Evolutionary conservation across 176 grass and related monocot species (phyloP).

Genomic region (Musa beccarii): DNA sequence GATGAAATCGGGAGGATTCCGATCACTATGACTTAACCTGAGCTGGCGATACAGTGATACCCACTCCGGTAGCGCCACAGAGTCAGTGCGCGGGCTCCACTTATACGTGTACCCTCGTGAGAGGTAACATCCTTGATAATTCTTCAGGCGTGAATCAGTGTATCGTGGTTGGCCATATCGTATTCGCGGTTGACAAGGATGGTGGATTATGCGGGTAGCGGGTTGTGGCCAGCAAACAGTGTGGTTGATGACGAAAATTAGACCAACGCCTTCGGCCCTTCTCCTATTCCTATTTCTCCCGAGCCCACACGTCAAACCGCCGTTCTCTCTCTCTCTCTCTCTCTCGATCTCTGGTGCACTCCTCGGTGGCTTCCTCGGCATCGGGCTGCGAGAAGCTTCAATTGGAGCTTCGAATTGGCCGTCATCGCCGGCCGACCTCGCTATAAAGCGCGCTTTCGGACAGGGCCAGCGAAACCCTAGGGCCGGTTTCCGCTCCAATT

Average conservation of each 20-base stretch:
- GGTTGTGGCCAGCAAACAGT: neutral
- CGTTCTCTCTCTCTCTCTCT: neutral
- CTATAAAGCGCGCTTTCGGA: neutral
- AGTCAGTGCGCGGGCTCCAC: too few relatives aligned
- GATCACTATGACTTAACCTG: too few relatives aligned
- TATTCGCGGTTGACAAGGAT: too few relatives aligned
- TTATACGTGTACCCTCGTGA: too few relatives aligned
- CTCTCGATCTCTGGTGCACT: neutral
- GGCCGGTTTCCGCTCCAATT: neutral
- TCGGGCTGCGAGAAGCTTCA: neutral
- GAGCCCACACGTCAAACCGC: neutral
- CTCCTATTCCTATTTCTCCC: neutral
- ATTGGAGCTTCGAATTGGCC: neutral
- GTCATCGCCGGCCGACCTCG: neutral
- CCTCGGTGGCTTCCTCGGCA: neutral
- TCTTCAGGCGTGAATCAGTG: too few relatives aligned
- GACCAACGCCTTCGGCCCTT: neutral
- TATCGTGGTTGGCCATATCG: too few relatives aligned
- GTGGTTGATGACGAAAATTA: neutral
- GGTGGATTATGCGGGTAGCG: too few relatives aligned
- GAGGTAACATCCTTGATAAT: too few relatives aligned
- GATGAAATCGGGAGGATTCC: too few relatives aligned
- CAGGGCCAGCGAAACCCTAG: constrained; percentile 3
- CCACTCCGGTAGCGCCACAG: too few relatives aligned
- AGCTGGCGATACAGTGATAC: too few relatives aligned